phyloP scores from a whole-genome alignment of 2,329 filamentous ascomycete genomes.

The Exserohilum turcica region DNA sequence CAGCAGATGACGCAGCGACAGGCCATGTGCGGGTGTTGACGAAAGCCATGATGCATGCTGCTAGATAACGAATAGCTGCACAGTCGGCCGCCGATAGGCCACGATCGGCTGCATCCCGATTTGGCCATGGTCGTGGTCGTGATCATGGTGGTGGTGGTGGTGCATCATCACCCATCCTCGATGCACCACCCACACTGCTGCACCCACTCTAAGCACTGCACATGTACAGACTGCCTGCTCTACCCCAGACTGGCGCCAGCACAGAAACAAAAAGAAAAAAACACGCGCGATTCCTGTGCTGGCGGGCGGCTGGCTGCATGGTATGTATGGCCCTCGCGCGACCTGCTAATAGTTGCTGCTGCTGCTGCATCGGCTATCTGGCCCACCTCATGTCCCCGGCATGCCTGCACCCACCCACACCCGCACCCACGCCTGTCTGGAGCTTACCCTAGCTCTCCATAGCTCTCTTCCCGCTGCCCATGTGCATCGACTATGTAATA shows the following conservation, averaged over 20 bases:
- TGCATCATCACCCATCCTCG: neutral
- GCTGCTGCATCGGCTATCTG: conserved; percentile 15
- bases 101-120: neutral
- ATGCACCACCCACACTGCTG: neutral
- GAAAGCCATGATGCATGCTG: neutral
- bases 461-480: too few species aligned
- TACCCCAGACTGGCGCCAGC: conserved; percentile 29
- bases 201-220: too few species aligned
- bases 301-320: too few species aligned
- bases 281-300: too few species aligned
- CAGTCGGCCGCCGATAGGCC: too few species aligned
- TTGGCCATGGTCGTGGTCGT: neutral
- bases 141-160: too few species aligned
- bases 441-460: conserved; percentile 19
- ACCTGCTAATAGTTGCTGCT: neutral
- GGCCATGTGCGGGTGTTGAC: neutral
- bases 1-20: neutral
- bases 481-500: too few species aligned
- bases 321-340: too few species aligned
- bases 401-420: conserved; percentile 1
- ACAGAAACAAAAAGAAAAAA: too few species aligned
- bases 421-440: conserved; percentile 17
- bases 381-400: too few species aligned
- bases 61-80: too few species aligned
- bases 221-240: neutral